phyloP scores from a whole-genome alignment of 768 basidiomycete species.

The Naganishia kalamii region DNA sequence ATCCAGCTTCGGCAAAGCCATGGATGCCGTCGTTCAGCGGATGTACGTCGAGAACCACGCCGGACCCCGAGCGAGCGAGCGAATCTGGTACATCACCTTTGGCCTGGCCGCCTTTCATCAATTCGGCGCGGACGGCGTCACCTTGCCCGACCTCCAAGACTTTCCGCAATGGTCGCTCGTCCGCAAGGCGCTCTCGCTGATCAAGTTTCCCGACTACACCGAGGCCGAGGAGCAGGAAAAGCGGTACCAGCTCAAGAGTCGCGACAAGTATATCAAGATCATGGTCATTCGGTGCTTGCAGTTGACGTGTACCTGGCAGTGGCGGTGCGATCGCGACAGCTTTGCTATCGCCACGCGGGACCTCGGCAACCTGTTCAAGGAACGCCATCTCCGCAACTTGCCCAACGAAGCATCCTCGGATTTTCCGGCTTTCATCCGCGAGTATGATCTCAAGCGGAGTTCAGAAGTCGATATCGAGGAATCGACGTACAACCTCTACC shows the following conservation, averaged over 20 bases:
- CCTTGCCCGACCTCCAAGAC: constrained; percentile 49
- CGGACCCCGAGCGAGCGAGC: constrained; percentile 53
- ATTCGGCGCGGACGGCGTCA: constrained; percentile 59
- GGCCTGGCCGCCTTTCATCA: constrained; percentile 69
- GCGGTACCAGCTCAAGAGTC: constrained; percentile 53
- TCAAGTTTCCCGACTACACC: constrained; percentile 53
- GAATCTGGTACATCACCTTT: constrained; percentile 65
- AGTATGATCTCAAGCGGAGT: constrained; percentile 56
- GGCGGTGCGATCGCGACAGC: constrained; percentile 59
- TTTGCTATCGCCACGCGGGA: constrained; percentile 55
- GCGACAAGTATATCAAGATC: constrained; percentile 65
- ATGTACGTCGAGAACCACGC: constrained; percentile 28
- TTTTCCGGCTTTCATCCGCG: constrained; percentile 65
- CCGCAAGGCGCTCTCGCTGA: constrained; percentile 54
- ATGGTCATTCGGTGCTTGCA: constrained; percentile 66
- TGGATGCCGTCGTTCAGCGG: constrained; percentile 27
- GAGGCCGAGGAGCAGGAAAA: constrained; percentile 46
- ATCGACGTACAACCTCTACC: constrained; percentile 68
- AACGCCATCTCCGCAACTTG: constrained; percentile 69
- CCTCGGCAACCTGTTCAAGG: constrained; percentile 67
- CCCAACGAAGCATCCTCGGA: constrained; percentile 54
- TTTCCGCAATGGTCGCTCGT: constrained; percentile 60
- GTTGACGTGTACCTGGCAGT: constrained; percentile 70
- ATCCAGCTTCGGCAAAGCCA: constrained; percentile 41
- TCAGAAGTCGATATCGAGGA: constrained; percentile 55